These are phyloP conservation scores for Sclerotinia trifoliorum DNA, from an alignment of 2,329 filamentous ascomycete genomes.

Conservation along the genomic window DNA sequence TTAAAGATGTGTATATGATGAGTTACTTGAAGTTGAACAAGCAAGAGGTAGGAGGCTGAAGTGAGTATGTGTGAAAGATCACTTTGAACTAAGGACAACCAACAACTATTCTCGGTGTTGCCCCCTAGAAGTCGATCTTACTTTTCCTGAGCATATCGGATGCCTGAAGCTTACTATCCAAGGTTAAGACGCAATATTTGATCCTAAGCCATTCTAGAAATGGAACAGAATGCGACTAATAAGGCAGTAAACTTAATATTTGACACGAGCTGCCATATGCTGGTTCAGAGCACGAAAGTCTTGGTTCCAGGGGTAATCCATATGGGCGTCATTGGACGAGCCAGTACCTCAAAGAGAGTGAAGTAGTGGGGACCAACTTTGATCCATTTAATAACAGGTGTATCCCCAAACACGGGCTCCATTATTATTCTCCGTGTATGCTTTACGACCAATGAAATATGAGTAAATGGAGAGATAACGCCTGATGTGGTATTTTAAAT, in stretches of 20 bases:
- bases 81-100: slow-evolving; percentile 22
- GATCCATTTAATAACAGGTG: slow-evolving; percentile 10
- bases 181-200: slow-evolving; percentile 19
- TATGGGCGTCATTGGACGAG: slow-evolving; percentile 15
- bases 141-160: slow-evolving; percentile 16
- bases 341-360: slow-evolving; percentile 4
- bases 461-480: neutral
- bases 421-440: slow-evolving; percentile 2
- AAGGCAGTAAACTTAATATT: slow-evolving; percentile 18
- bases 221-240: slow-evolving; percentile 13
- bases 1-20: slow-evolving; percentile 11
- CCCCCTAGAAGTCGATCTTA: slow-evolving; percentile 24
- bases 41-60: slow-evolving; percentile 18
- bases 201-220: slow-evolving; percentile 11
- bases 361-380: slow-evolving; percentile 15
- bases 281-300: slow-evolving; percentile 5
- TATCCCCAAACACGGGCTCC: slow-evolving; percentile 10
- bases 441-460: neutral
- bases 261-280: slow-evolving; percentile 23
- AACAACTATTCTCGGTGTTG: slow-evolving; percentile 15
- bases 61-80: slow-evolving; percentile 20
- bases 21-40: slow-evolving; percentile 21
- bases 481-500: slow-evolving; percentile 15
- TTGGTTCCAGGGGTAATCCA: slow-evolving; percentile 7
- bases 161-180: slow-evolving; percentile 22